These are phyloP conservation scores for Sanguinoderma infundibulare DNA, from an alignment of 1,284 basidiomycete species.

Conservation along the genomic window DNA sequence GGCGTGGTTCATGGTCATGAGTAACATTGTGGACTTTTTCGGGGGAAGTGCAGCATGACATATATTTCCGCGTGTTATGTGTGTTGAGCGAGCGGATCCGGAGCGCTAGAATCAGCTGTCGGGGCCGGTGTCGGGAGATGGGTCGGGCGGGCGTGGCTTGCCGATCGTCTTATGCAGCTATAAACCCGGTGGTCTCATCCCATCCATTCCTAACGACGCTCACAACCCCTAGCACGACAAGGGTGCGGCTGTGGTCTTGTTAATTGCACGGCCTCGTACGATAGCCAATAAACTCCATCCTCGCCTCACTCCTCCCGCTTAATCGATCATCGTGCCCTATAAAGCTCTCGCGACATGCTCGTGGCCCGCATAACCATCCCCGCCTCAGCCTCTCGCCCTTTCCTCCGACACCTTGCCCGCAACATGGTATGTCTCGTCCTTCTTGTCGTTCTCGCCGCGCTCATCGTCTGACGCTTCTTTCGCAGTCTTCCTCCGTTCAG, in stretches of 20 bases:
- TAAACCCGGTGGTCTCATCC: slow-evolving; percentile 21
- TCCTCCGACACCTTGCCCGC: slow-evolving; percentile 41
- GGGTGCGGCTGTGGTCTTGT: slow-evolving; percentile 12
- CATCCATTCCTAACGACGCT: slow-evolving; percentile 8
- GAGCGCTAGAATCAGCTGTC: slow-evolving; percentile 20
- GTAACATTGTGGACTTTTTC: slow-evolving; percentile 56
- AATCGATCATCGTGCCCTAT: slow-evolving; percentile 35
- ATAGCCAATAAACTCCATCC: slow-evolving; percentile 24
- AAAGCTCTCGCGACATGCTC: slow-evolving; percentile 38
- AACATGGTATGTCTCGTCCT: slow-evolving; percentile 38
- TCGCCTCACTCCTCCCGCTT: slow-evolving; percentile 20
- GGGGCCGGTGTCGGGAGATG: background rate
- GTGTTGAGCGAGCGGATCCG: background rate
- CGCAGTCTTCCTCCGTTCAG: slow-evolving; percentile 32
- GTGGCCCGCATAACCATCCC: slow-evolving; percentile 40
- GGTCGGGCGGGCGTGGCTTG: slow-evolving; percentile 18
- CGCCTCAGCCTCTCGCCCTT: slow-evolving; percentile 41
- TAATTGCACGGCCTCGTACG: slow-evolving; percentile 25
- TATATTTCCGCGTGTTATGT: background rate
- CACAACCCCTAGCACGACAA: slow-evolving; percentile 19
- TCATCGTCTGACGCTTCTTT: slow-evolving; percentile 6
- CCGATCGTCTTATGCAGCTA: slow-evolving; percentile 22
- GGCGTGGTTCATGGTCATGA: slow-evolving; percentile 75
- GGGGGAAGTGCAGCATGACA: slow-evolving; percentile 12
- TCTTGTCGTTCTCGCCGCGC: background rate